phyloP scores from a whole-genome alignment of 768 basidiomycete genomes.

The Calocybe cyanea region DNA sequence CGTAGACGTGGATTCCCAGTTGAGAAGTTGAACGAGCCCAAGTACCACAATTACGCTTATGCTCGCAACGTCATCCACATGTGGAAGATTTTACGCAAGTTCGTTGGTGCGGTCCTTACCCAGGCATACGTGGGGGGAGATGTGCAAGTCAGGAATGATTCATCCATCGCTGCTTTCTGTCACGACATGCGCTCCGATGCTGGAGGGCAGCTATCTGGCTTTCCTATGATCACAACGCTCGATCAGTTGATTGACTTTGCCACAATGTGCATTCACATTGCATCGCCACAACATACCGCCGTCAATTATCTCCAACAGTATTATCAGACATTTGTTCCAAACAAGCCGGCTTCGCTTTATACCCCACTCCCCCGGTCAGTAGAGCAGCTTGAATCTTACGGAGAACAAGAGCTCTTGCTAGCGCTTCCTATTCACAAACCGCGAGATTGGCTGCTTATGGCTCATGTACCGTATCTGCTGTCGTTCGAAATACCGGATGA shows the following conservation, averaged over 20 bases:
- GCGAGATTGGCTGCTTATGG: slow-evolving; percentile 24
- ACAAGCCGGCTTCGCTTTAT: slow-evolving; percentile 26
- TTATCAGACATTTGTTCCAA: slow-evolving; percentile 29
- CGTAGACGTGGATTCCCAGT: slow-evolving; percentile 25
- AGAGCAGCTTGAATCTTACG: slow-evolving; percentile 15
- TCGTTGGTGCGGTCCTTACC: not conserved
- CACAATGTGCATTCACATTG: slow-evolving; percentile 30
- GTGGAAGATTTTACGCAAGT: slow-evolving; percentile 24
- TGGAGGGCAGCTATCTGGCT: slow-evolving; percentile 21
- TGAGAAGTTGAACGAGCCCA: slow-evolving; percentile 20
- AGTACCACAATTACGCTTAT: slow-evolving; percentile 28
- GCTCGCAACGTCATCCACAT: slow-evolving; percentile 21
- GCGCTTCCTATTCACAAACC: slow-evolving; percentile 21
- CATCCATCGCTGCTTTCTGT: slow-evolving; percentile 18
- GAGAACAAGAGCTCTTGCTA: slow-evolving; percentile 17
- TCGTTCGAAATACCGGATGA: slow-evolving; percentile 23
- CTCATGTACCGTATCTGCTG: slow-evolving; percentile 26
- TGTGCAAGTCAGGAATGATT: slow-evolving; percentile 18
- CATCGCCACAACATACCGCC: slow-evolving; percentile 28
- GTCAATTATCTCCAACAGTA: slow-evolving; percentile 32
- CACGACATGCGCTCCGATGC: slow-evolving; percentile 18
- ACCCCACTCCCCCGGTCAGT: slow-evolving; percentile 20
- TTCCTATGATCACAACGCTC: slow-evolving; percentile 23
- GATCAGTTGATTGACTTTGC: slow-evolving; percentile 24
- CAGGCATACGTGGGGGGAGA: slow-evolving; percentile 12